These are phyloP conservation scores for Athelia psychrophila DNA, from an alignment of 1,284 basidiomycete species.

Conservation along the genomic window DNA sequence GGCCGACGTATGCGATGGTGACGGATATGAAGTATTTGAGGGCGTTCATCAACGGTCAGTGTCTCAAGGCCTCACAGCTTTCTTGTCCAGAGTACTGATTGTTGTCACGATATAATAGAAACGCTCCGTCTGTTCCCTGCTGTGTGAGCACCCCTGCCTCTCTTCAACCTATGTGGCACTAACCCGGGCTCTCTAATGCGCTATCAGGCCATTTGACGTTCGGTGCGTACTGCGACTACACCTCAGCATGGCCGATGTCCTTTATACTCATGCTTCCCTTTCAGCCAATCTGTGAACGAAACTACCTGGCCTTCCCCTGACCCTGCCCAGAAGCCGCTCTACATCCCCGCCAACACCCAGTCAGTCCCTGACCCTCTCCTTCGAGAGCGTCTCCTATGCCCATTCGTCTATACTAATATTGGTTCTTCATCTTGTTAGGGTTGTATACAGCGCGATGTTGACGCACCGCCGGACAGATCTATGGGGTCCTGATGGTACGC, in stretches of 20 bases:
- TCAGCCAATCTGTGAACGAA: conserved; percentile 21
- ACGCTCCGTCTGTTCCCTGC: background rate
- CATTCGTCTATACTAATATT: background rate
- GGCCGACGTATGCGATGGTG: conserved; percentile 26
- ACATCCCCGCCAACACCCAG: conserved; percentile 28
- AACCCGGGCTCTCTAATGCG: background rate
- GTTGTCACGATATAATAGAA: background rate
- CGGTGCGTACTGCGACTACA: background rate
- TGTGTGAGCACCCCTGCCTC: background rate
- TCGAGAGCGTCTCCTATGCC: too few relatives aligned
- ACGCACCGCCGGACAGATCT: conserved; percentile 38
- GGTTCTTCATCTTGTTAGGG: conserved; percentile 20
- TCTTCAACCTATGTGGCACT: background rate
- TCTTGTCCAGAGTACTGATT: too few relatives aligned
- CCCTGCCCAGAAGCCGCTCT: conserved; percentile 19
- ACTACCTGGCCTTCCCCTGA: conserved; percentile 14
- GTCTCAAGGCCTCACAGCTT: too few relatives aligned
- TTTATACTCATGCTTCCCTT: conserved; percentile 12
- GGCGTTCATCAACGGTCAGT: conserved; percentile 26
- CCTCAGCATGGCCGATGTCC: background rate
- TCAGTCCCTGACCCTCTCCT: conserved; percentile 21
- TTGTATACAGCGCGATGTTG: conserved; percentile 30
- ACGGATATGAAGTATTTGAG: conserved; percentile 28
- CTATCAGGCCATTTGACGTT: background rate
- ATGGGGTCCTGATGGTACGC: conserved; percentile 36